phyloP scores from a whole-genome alignment of 441 rosid species.

The Eugenia klotzschiana region DNA sequence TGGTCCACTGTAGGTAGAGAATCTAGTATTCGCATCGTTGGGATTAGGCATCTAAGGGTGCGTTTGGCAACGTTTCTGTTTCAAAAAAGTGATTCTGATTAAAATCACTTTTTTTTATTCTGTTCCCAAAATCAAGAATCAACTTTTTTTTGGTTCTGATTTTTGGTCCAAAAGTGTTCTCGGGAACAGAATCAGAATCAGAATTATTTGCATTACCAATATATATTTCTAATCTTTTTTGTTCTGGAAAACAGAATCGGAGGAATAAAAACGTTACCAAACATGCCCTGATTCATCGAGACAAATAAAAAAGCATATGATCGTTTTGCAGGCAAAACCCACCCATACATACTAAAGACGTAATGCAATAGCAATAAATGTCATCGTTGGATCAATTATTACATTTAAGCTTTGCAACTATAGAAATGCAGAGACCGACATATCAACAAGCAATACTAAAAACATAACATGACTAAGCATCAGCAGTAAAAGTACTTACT shows the following conservation, averaged over 20 bases:
- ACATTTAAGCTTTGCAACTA: not conserved
- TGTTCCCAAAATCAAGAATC: no score
- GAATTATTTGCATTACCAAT: no score
- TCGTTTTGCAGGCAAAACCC: not conserved
- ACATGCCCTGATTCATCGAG: not conserved
- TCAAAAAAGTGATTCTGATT: no score
- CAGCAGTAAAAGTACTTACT: conserved; percentile 26
- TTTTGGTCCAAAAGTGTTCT: no score
- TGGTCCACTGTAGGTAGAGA: not conserved
- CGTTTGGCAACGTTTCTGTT: no score
- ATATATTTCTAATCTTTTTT: no score
- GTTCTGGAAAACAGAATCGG: no score
- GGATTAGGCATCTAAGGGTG: no score
- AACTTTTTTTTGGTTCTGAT: no score
- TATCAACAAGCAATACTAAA: not conserved
- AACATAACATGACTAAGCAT: not conserved
- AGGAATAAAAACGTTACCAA: no score
- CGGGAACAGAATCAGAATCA: no score
- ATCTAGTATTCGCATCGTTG: not conserved
- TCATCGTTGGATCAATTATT: not conserved
- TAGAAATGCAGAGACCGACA: not conserved
- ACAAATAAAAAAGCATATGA: not conserved
- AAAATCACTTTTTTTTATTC: no score
- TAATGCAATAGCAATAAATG: not conserved
- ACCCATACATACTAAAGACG: not conserved